Evolutionary conservation across 805 yeast species (phyloP), one percentile per base, ranked within the genome.

Genomic region (Yueomyces sp.): DNA sequence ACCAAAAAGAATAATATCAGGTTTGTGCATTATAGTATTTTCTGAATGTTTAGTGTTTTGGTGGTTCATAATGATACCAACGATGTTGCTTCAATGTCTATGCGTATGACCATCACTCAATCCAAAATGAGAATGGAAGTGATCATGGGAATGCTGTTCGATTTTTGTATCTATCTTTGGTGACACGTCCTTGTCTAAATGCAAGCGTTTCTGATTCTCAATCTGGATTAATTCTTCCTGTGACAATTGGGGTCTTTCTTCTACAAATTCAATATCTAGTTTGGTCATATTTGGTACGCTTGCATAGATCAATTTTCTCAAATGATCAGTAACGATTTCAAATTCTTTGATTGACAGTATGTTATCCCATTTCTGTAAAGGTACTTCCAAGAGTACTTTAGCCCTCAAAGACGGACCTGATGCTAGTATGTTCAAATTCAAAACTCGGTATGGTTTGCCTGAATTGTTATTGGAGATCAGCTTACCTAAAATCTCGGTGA

Each of bases 401-500:
- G 65, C 65, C 34, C 62, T 62, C 2, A 62, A 63, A 48, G 74
- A 73, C 42, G 82, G 81, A 5, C 83, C 83, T 5, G 78, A 69
- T 0, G 74, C 60, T 52, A 76, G 54, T 3, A 77, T 64, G 3
- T 72, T 59, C 36, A 77, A 53, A 38, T 69, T 65, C 4, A 59
- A 55, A 27, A 76, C 42, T 12, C 42, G 46, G 39, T 65, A 66
- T 19, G 55, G 63, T 48, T 34, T 51, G 53, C 41, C 57, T 53
- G 65, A 45, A 41, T 62, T 62, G 49, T 62, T 62, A 43, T 58
- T 61, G 2, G 63, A 61, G 5, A 63, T 53, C 45, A 66, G 46
- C 36, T 63, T 27, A 30, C 9, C 9, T 34, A 34, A 11, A 9
- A 34, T 9, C 57, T 7, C 26, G 5, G 26, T 19, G 8, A 34